Base-by-base conservation (phyloP, 1,284 basidiomycete genomes). In the Lignosus rhinocerotis region DNA sequence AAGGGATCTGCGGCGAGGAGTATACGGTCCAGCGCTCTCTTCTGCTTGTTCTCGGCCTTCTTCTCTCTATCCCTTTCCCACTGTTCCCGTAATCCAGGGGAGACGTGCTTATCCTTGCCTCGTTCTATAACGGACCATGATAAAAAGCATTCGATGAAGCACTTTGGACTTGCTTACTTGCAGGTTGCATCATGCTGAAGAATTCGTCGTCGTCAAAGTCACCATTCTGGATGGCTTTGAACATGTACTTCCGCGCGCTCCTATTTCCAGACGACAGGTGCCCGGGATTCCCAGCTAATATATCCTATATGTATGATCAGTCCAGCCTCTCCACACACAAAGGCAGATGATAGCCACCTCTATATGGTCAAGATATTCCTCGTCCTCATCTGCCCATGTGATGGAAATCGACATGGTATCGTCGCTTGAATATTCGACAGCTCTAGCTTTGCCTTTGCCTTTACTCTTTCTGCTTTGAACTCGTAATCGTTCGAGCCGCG, bases 1-100 rank as follows among this genome's bases (percentile, higher is more conserved):
- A 86, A 67, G 2, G 84, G 83, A 69, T 90, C 86, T 0, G 80
- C 74, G 6, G 83, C 85, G 0, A 71, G 70, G 50, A 83, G 78
- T 14, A 87, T 75, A 30, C 81, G 81, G 2, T 80, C 84, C 3
- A 83, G 74, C 1, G 80, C 82, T 3, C 93, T 85, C 39, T 82
- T 78, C 4, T 77, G 80, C 71, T 93, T 96, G 70, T 80, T 76
- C 58, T 86, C 86, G 0, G 92, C 92, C 73, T 96, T 97, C 75
- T 87, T 90, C 53, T 78, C 75, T 1, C 93, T 88, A 69, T 96
- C 94, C 52, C 82, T 82, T 59, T 86, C 82, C 93, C 93, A 96
- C 63, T 88, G 89, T 0, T 75, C 82, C 59, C 81, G 81, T 1
- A 97, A 79, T 9, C 88, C 81, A 1, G 77, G 70, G 0, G 90